These are phyloP conservation scores for Trichoderma brevicompactum DNA, from an alignment of 2,329 filamentous ascomycete species.

Conservation along the genomic window DNA sequence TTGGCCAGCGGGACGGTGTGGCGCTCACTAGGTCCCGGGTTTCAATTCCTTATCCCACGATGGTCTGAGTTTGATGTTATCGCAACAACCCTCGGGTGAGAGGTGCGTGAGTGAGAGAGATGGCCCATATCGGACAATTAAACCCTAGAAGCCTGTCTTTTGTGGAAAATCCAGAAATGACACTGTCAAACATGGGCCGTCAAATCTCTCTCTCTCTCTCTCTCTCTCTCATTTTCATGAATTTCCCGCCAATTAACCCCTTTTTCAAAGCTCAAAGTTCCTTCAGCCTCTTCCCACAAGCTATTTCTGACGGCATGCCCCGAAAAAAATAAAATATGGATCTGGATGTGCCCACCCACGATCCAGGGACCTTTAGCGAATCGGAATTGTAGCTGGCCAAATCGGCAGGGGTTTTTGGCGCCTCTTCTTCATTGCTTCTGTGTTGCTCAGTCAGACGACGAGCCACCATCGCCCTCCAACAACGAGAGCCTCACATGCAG, in stretches of 20 bases:
- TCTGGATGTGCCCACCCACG: conserved; percentile 20
- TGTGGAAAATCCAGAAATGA: conserved; percentile 3
- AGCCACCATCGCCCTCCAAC: conserved; percentile 2
- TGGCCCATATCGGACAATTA: conserved; percentile 2
- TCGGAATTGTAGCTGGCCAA: conserved; percentile 28
- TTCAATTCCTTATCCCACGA: conserved; percentile 9
- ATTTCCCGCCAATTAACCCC: not conserved
- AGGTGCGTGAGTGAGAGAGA: not conserved
- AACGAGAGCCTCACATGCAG: conserved; percentile 13
- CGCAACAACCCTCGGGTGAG: not conserved
- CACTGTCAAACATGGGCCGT: not conserved
- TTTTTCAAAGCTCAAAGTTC: not conserved
- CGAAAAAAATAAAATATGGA: conserved; percentile 25
- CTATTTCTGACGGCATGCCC: conserved; percentile 20
- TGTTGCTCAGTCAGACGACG: conserved; percentile 26
- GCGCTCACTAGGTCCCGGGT: conserved; percentile 24
- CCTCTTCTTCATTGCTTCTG: not conserved
- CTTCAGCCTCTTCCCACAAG: not conserved
- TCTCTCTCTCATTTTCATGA: conserved; percentile 8
- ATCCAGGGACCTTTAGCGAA: conserved; percentile 14
- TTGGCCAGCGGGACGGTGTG: conserved; percentile 21
- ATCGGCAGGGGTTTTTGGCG: conserved; percentile 11
- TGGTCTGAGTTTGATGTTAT: not conserved
- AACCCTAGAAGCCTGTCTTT: not conserved
- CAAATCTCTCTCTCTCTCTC: not conserved